phyloP scores from a whole-genome alignment of 2,329 filamentous ascomycete genomes.

The Pyricularia sp. region DNA sequence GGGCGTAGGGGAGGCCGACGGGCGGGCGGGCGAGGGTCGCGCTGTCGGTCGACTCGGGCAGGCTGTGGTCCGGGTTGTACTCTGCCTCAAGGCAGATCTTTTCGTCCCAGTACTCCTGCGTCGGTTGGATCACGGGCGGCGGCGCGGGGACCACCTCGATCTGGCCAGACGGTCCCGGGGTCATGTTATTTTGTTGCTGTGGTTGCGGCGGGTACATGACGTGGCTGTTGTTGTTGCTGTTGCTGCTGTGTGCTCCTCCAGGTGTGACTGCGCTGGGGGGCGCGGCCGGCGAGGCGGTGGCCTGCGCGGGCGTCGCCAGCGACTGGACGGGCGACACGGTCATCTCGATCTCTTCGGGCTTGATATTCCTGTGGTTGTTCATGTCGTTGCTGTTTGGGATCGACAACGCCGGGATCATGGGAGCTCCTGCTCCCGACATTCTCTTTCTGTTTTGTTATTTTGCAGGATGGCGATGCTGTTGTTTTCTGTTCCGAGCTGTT shows the following conservation, averaged over 20 bases:
- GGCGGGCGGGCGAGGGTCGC: background rate
- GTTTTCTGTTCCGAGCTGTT: too few species aligned
- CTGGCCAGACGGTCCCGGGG: background rate
- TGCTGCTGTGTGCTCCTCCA: background rate
- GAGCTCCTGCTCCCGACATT: background rate
- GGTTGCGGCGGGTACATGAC: too few species aligned
- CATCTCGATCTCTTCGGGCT: background rate
- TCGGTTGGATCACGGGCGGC: background rate
- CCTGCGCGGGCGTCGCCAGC: background rate
- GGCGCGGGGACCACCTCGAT: background rate
- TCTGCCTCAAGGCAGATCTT: slow-evolving; percentile 2
- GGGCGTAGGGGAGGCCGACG: too few species aligned
- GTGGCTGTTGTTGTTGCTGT: background rate
- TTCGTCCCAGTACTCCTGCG: slow-evolving; percentile 3
- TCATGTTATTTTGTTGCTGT: background rate
- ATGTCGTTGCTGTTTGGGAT: background rate
- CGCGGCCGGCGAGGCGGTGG: background rate
- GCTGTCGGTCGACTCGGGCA: background rate
- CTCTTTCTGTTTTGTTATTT: background rate
- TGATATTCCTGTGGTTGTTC: background rate
- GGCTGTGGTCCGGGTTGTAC: slow-evolving; percentile 1
- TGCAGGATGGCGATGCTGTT: background rate
- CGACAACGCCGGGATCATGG: background rate
- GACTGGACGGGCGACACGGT: background rate
- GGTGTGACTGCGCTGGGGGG: background rate